phyloP scores from a whole-genome alignment of 805 yeast species.

The Yueomyces sinensis region DNA sequence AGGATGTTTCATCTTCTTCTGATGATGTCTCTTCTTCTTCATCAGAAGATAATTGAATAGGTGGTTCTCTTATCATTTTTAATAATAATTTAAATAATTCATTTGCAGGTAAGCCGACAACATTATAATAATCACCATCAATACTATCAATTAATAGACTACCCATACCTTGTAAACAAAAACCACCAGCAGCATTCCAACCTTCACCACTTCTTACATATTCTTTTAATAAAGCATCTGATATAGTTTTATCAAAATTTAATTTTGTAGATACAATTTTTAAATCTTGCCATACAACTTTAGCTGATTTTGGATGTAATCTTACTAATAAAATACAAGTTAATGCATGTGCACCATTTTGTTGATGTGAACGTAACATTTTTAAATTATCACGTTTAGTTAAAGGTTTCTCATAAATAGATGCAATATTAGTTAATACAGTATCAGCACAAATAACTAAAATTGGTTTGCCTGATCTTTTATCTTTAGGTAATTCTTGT shows the following conservation, averaged over 20 bases:
- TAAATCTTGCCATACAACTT: neutral
- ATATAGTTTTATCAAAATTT: slow-evolving; percentile 29
- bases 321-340: neutral
- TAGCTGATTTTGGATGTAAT: neutral
- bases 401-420: neutral
- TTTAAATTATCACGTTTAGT: neutral
- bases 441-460: slow-evolving; percentile 69
- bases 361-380: neutral
- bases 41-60: no score
- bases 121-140: slow-evolving; percentile 73
- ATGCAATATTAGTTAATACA: slow-evolving; percentile 38
- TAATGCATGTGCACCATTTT: neutral
- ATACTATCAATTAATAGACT: slow-evolving; percentile 48
- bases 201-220: slow-evolving; percentile 72
- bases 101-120: slow-evolving; percentile 72
- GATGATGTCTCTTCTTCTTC: no score
- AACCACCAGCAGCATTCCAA: slow-evolving; percentile 81
- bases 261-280: slow-evolving; percentile 29
- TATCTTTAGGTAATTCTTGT: slow-evolving; percentile 1
- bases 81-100: neutral
- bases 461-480: slow-evolving; percentile 6
- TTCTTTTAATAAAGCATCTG: slow-evolving; percentile 40
- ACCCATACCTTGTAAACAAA: slow-evolving; percentile 66
- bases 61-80: neutral
- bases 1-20: no score